Percentiles rank a stretch among this genome's conserved stretches.
Evolutionary conservation across 225 moss, liverwort and hornwort species (phyloP).

Genomic region (Pleurozium schreberi): DNA sequence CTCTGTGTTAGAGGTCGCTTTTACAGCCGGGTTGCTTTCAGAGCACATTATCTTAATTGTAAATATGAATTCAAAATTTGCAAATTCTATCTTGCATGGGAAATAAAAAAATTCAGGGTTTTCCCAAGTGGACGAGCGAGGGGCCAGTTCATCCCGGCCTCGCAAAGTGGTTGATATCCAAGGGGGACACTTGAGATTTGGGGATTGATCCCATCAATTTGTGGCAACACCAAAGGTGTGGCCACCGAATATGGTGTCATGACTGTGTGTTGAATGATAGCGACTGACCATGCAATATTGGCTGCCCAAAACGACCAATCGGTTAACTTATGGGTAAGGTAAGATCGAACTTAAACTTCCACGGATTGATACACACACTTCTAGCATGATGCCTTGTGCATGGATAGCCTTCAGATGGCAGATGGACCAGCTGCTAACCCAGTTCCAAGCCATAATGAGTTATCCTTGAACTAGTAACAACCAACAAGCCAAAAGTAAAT

Average conservation of each 20-base stretch:
- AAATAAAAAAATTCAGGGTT: no score
- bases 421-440: not conserved
- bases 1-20: no score
- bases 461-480: no score
- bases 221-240: not conserved
- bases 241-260: not conserved
- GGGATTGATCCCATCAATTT: not conserved
- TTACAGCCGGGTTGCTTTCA: no score
- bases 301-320: not conserved
- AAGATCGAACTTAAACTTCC: no score
- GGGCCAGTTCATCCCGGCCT: no score
- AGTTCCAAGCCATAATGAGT: no score
- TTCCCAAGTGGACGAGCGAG: no score
- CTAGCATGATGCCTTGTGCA: not conserved
- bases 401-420: not conserved
- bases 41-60: no score
- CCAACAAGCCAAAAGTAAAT: no score
- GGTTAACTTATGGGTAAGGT: not conserved
- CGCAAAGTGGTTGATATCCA: not conserved
- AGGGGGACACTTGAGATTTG: not conserved
- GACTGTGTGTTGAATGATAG: not conserved
- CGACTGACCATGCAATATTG: slow-evolving; percentile 6
- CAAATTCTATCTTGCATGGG: no score
- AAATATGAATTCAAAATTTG: no score
- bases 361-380: not conserved